A percentile compares a stretch with the other conserved stretches of the same genome.
These are phyloP conservation scores for Nothopassalora personata DNA, from an alignment of 2,329 filamentous ascomycete genomes.

Conservation along the genomic window DNA sequence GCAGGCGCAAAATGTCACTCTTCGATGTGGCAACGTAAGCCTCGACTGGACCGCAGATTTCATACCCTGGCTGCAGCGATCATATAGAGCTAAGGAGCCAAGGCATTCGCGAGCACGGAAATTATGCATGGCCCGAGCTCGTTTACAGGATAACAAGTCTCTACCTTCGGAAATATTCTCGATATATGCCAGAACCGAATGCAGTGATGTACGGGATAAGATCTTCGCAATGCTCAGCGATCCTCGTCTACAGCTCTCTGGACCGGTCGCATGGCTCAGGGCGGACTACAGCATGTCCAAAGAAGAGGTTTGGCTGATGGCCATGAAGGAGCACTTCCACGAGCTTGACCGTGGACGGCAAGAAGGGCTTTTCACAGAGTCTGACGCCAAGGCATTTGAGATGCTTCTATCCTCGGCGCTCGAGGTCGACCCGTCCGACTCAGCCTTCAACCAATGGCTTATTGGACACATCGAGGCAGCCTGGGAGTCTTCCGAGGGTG, in stretches of 20 bases:
- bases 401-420: background rate
- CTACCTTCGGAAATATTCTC: background rate
- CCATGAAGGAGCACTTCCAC: background rate
- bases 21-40: background rate
- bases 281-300: background rate
- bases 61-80: background rate
- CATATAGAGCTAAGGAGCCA: background rate
- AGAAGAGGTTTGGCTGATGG: background rate
- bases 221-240: background rate
- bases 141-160: background rate
- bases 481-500: no score
- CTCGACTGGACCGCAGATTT: background rate
- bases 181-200: background rate
- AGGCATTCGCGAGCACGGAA: background rate
- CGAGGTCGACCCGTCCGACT: background rate
- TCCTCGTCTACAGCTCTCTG: background rate
- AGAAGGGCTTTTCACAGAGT: background rate
- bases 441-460: background rate
- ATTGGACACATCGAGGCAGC: background rate
- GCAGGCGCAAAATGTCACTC: background rate
- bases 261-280: background rate
- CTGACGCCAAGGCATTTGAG: background rate
- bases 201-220: background rate
- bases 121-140: background rate
- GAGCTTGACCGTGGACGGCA: background rate